Base-by-base conservation (phyloP, 2,329 filamentous ascomycete species). In the Thielaviopsis punctulata region DNA sequence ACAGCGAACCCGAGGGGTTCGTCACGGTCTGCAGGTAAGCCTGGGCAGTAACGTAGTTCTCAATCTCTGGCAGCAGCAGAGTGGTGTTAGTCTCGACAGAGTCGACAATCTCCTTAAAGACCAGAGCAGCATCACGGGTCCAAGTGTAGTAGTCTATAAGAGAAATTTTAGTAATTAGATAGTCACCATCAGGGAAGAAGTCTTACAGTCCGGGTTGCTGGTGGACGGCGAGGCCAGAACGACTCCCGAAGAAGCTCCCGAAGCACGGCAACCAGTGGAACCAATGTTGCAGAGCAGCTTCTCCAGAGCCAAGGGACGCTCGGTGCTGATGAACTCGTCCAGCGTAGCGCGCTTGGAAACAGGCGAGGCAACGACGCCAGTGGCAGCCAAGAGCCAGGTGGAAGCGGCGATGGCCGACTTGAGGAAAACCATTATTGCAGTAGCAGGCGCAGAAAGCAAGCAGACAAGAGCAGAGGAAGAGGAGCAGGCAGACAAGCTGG, bases 101-200 rank as follows among this genome's bases (percentile, higher is more conserved):
- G 59, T 89, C 84, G 8, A 84, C 69, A 15, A 89, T 65, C 22
- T 69, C 68, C 66, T 86, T 86, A 67, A 84, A 77, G 2, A 79
- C 77, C 25, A 89, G 70, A 22, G 80, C 82, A 15, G 81, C 75
- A 63, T 90, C 85, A 60, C 85, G 70, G 1, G 80, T 86, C 85
- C 85, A 90, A 1, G 82, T 86, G 61, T 79, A 89, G 61, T 75
- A 88, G 64, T 89, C 82, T 86, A 50, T 24, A 25, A 4, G 18
- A 27, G 27, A 2, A n/a, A n/a, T n/a, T n/a, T n/a, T n/a, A n/a
- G n/a, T n/a, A n/a, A n/a, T 19, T 18, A 15, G 13, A 15, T 3
- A 22, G 48, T 15, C 9, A 22, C 18, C 8, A 44, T 18, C 13
- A 49, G 19, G 27, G 21, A 30, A 15, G 15, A 25, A 41, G 39